A percentile compares a stretch with the other conserved stretches of the same genome.
phyloP scores from a whole-genome alignment of 176 grass and related monocot species.

The Canna indica region DNA sequence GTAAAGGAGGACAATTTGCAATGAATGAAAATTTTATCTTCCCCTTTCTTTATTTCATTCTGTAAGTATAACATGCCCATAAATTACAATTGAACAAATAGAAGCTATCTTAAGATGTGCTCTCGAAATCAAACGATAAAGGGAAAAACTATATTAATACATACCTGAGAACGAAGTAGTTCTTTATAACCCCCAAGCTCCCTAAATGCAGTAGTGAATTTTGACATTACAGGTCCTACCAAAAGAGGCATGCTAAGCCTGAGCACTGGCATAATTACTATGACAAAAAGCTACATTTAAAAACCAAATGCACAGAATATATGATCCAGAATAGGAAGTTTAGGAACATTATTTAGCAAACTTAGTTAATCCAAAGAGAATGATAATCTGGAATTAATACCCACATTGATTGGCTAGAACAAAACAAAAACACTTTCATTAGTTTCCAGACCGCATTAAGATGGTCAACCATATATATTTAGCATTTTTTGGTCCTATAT shows the following conservation, averaged over 20 bases:
- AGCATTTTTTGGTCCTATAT: too few species aligned
- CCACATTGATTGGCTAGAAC: too few species aligned
- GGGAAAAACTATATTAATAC: neutral
- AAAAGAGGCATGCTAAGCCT: neutral
- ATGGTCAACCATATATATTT: too few species aligned
- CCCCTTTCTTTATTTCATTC: too few species aligned
- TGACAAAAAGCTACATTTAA: neutral
- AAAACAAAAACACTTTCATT: too few species aligned
- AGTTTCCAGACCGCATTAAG: too few species aligned
- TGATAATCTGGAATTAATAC: neutral
- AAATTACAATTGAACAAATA: too few species aligned
- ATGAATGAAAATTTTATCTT: too few species aligned
- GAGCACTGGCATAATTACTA: neutral
- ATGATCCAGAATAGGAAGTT: neutral
- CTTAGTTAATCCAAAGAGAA: neutral
- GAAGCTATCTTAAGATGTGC: neutral
- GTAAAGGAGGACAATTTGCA: too few species aligned
- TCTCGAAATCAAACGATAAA: neutral
- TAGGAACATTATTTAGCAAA: neutral
- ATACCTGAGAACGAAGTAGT: conserved; percentile 89
- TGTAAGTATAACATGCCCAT: too few species aligned
- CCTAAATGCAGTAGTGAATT: conserved; percentile 36
- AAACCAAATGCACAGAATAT: neutral
- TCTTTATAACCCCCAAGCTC: conserved; percentile 75
- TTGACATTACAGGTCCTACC: conserved; percentile 28